These are phyloP conservation scores for Zymoseptoria ardabiliae DNA, from an alignment of 2,329 filamentous ascomycete species.

Conservation along the genomic window DNA sequence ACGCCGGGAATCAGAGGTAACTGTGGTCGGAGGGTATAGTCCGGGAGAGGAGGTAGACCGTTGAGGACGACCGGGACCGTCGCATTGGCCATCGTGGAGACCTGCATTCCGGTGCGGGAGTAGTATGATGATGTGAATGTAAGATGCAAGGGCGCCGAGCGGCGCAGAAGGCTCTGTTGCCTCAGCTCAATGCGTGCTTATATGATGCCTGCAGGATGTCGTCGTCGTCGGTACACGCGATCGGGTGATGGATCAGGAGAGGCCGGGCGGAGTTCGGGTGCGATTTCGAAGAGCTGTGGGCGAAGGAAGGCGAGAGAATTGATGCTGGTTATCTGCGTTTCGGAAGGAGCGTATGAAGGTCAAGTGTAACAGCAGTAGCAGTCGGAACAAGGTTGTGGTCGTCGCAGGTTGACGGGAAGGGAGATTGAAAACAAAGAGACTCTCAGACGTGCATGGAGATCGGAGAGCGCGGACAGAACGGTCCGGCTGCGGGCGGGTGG, in stretches of 20 bases:
- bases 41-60: conserved; percentile 70
- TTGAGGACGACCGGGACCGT: conserved; percentile 49
- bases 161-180: conserved; percentile 1
- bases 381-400: background rate
- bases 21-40: conserved; percentile 65
- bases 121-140: background rate
- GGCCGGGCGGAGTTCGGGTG: conserved; percentile 1
- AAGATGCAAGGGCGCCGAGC: conserved; percentile 3
- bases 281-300: background rate
- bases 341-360: conserved; percentile 13
- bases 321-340: background rate
- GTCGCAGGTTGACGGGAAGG: background rate
- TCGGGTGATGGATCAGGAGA: conserved; percentile 8
- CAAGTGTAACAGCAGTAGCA: background rate
- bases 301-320: background rate
- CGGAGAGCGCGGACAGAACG: background rate
- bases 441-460: background rate
- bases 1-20: conserved; percentile 68
- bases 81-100: conserved; percentile 26
- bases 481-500: background rate
- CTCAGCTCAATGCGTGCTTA: background rate
- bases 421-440: background rate
- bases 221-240: conserved; percentile 3
- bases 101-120: background rate
- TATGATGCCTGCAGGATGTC: background rate